Percentiles rank a stretch among this genome's conserved stretches.
Conservation (phyloP, 2,329 filamentous ascomycete species). For the Amesomyces nigricolor region DNA sequence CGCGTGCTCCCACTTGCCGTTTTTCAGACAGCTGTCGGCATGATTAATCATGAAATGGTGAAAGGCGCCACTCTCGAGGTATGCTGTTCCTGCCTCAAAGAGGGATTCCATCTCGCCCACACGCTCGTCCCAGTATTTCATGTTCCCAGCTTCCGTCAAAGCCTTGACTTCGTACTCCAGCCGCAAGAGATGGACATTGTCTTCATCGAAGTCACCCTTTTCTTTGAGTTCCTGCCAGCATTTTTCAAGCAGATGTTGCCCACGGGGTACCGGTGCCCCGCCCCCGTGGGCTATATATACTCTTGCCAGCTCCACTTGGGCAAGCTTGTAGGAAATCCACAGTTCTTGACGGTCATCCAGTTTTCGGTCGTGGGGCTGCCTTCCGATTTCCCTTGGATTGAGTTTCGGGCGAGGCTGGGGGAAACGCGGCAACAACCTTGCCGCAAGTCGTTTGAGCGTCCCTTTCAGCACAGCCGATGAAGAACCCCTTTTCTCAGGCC, state of each 20-base stretch:
- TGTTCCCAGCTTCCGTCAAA: neutral
- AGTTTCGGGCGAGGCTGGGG: too few relatives aligned
- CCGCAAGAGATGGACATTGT: neutral
- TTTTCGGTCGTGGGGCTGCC: too few relatives aligned
- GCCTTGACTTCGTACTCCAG: neutral
- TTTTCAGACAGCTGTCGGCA: neutral
- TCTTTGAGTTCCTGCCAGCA: neutral
- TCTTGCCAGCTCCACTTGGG: slow-evolving; percentile 2
- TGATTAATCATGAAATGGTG: neutral
- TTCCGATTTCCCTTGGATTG: too few relatives aligned
- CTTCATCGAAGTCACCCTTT: neutral
- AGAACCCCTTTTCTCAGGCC: too few relatives aligned
- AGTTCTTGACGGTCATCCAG: neutral
- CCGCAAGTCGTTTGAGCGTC: too few relatives aligned
- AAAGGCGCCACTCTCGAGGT: neutral
- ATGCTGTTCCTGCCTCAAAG: neutral
- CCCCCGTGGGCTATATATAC: slow-evolving; percentile 6
- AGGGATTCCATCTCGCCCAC: neutral
- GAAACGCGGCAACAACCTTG: too few relatives aligned
- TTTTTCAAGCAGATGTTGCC: neutral
- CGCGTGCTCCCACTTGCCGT: neutral
- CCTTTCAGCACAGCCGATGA: too few relatives aligned
- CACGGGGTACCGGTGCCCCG: neutral
- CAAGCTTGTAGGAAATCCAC: neutral
- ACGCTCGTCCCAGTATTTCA: neutral